Evolutionary conservation across 2,329 filamentous ascomycete genomes (phyloP).

Genomic region (Aspergillus sp.): DNA sequence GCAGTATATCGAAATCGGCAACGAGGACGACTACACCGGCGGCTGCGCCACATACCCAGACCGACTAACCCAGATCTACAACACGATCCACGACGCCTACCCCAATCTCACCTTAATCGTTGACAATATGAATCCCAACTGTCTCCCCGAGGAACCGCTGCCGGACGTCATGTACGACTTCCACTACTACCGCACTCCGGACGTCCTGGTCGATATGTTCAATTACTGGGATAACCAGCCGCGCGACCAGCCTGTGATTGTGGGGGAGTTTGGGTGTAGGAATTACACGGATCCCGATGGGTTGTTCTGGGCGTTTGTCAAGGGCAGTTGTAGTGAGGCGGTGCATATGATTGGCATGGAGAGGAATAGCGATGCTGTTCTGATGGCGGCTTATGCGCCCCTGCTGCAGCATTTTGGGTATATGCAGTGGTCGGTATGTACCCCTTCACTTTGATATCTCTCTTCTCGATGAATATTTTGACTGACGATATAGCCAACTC

Average conservation of each 20-base stretch:
- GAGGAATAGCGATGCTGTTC: constrained; percentile 39
- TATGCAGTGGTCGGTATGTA: constrained; percentile 34
- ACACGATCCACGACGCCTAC: constrained; percentile 57
- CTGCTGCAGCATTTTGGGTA: constrained; percentile 36
- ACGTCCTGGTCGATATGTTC: constrained; percentile 53
- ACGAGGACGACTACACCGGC: constrained; percentile 64
- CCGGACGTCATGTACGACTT: constrained; percentile 49
- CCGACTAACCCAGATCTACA: constrained; percentile 60
- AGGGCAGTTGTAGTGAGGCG: constrained; percentile 62
- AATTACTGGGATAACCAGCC: constrained; percentile 56
- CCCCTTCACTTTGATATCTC: not conserved
- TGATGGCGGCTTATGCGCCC: constrained; percentile 38
- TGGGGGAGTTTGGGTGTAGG: constrained; percentile 33
- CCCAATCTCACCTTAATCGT: constrained; percentile 58
- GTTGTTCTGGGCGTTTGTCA: constrained; percentile 29
- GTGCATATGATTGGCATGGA: constrained; percentile 60
- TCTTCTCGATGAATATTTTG: not conserved
- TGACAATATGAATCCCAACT: constrained; percentile 37
- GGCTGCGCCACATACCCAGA: constrained; percentile 52
- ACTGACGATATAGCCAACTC: constrained; percentile 27
- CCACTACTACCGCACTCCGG: constrained; percentile 54
- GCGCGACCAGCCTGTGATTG: constrained; percentile 29
- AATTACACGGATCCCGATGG: constrained; percentile 19
- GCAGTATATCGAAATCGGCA: constrained; percentile 64
- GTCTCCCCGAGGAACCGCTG: constrained; percentile 27